Conservation (phyloP, 225 moss, liverwort and hornwort genomes). For the Physcomitrellopsis africana region DNA sequence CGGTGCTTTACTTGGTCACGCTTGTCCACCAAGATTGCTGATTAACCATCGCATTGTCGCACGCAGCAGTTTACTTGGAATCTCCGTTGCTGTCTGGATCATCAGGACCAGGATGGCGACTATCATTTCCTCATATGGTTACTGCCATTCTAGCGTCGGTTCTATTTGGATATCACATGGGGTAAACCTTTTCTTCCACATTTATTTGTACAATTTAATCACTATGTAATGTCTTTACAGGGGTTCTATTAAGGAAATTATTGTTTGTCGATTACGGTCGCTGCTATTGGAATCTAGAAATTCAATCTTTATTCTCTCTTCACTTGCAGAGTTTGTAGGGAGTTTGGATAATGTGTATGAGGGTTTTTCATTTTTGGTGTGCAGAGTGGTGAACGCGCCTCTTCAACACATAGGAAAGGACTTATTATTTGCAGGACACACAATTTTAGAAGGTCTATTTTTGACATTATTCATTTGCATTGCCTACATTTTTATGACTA, state of each 20-base stretch:
- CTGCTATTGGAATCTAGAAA: constrained; percentile 7
- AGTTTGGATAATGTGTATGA: constrained; percentile 19
- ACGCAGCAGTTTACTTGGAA: constrained; percentile 55
- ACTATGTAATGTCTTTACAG: not conserved
- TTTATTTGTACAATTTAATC: not conserved
- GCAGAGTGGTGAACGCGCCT: constrained; percentile 89
- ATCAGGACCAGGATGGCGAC: constrained; percentile 61
- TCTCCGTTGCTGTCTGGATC: constrained; percentile 42
- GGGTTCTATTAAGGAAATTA: not conserved
- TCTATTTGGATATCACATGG: constrained; percentile 91
- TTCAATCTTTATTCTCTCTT: not conserved
- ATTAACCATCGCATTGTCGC: constrained; percentile 29
- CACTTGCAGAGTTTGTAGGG: constrained; percentile 12
- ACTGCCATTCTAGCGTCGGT: constrained; percentile 75
- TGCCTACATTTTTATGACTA: not conserved
- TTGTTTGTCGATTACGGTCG: not conserved
- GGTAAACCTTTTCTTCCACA: constrained; percentile 47
- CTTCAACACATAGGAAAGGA: constrained; percentile 74
- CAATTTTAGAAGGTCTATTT: constrained; percentile 66
- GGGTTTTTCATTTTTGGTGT: constrained; percentile 21
- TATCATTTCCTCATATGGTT: constrained; percentile 77
- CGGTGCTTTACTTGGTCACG: constrained; percentile 14
- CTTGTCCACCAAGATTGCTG: not conserved
- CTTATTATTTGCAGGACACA: constrained; percentile 69
- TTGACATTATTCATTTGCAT: constrained; percentile 17